These are phyloP conservation scores for Jackrogersella multiformis DNA, from an alignment of 495 filamentous ascomycete genomes.

Conservation along the genomic window DNA sequence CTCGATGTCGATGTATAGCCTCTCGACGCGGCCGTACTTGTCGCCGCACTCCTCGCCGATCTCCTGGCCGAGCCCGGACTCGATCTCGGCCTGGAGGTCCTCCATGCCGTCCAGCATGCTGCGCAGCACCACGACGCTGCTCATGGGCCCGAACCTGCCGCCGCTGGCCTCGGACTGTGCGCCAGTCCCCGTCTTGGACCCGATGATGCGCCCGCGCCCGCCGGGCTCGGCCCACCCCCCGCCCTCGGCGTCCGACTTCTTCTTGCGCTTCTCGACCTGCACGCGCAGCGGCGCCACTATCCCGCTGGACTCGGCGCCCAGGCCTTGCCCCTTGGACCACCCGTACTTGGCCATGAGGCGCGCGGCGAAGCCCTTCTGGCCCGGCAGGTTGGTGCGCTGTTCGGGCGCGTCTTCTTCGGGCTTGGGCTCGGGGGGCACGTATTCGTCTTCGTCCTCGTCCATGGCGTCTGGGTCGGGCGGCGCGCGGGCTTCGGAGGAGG, in stretches of 20 bases:
- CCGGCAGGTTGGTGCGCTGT: slow-evolving; percentile 72
- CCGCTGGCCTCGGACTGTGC: slow-evolving; percentile 46
- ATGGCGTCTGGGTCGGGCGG: slow-evolving; percentile 52
- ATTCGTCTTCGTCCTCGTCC: slow-evolving; percentile 63
- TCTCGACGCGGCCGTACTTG: slow-evolving; percentile 89
- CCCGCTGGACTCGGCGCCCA: slow-evolving; percentile 81
- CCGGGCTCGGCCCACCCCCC: slow-evolving; percentile 76
- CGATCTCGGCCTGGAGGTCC: slow-evolving; percentile 70
- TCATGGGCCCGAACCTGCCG: slow-evolving; percentile 75
- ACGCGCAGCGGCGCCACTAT: slow-evolving; percentile 85
- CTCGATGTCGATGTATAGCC: slow-evolving; percentile 74
- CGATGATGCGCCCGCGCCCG: slow-evolving; percentile 82
- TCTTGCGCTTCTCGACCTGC: slow-evolving; percentile 82
- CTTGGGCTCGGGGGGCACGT: slow-evolving; percentile 49
- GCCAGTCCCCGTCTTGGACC: slow-evolving; percentile 45
- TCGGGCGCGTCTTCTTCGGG: slow-evolving; percentile 18
- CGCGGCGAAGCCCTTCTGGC: slow-evolving; percentile 84
- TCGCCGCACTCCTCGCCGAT: slow-evolving; percentile 92
- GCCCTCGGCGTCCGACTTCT: slow-evolving; percentile 78
- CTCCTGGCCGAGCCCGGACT: slow-evolving; percentile 84
- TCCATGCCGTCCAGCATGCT: slow-evolving; percentile 85
- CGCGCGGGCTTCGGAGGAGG: slow-evolving; percentile 62
- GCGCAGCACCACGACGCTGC: slow-evolving; percentile 77
- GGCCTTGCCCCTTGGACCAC: slow-evolving; percentile 86
- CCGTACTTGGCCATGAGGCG: slow-evolving; percentile 92